Conservation (phyloP, 2,329 filamentous ascomycete genomes). For the Metarhizium sp. region DNA sequence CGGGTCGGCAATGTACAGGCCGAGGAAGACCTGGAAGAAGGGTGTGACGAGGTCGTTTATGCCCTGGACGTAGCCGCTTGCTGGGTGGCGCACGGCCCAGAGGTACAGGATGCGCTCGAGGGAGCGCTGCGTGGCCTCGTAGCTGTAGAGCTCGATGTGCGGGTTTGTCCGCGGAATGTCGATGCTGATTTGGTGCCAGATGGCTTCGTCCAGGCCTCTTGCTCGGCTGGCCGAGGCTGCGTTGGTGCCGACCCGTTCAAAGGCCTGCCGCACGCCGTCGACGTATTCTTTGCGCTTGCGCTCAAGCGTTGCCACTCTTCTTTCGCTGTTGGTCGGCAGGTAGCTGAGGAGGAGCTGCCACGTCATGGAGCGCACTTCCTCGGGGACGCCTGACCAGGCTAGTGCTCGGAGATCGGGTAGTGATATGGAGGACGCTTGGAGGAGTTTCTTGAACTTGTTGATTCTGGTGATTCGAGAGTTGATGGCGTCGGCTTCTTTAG, state of each 20-base stretch:
- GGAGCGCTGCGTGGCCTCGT: conserved; percentile 90
- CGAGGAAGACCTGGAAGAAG: conserved; percentile 96
- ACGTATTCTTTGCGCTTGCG: conserved; percentile 94
- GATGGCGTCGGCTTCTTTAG: conserved; percentile 79
- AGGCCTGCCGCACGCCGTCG: conserved; percentile 72
- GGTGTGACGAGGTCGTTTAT: conserved; percentile 98
- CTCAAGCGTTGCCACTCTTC: conserved; percentile 81
- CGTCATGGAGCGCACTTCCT: conserved; percentile 96
- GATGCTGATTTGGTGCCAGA: conserved; percentile 99
- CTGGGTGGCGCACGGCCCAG: conserved; percentile 95
- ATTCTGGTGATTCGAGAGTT: conserved; percentile 85
- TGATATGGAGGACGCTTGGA: conserved; percentile 86
- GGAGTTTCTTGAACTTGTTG: conserved; percentile 95
- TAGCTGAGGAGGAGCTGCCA: conserved; percentile 96
- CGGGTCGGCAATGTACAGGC: conserved; percentile 87
- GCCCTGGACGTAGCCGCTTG: conserved; percentile 94
- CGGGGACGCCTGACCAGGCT: conserved; percentile 90
- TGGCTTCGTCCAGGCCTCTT: conserved; percentile 80
- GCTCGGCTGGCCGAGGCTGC: conserved; percentile 32
- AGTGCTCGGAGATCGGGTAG: conserved; percentile 73
- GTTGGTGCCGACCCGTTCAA: conserved; percentile 52
- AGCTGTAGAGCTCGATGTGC: conserved; percentile 88
- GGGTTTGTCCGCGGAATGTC: conserved; percentile 95
- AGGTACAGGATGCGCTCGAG: conserved; percentile 92
- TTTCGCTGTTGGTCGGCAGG: conserved; percentile 90